Conservation (phyloP, 2,329 filamentous ascomycete species). For the Paecilomyces niveus region DNA sequence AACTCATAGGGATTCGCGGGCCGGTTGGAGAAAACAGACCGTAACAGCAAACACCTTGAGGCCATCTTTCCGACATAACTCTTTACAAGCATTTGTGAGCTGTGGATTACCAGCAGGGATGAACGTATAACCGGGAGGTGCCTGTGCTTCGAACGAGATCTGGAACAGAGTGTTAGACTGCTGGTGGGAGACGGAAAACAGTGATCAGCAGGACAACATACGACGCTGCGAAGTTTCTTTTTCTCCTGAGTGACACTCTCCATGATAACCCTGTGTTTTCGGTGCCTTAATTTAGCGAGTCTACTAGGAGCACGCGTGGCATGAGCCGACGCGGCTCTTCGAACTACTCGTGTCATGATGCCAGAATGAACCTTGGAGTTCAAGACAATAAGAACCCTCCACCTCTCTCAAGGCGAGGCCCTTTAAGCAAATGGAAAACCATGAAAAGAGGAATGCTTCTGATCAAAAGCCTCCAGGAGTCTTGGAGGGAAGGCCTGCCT, state of each 20-base stretch:
- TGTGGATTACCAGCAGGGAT: slow-evolving; percentile 54
- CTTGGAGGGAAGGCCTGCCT: neutral
- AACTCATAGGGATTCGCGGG: neutral
- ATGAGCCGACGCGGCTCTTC: slow-evolving; percentile 25
- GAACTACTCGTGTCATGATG: slow-evolving; percentile 31
- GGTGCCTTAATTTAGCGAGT: slow-evolving; percentile 24
- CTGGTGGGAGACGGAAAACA: neutral
- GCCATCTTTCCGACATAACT: slow-evolving; percentile 49
- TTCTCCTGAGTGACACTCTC: slow-evolving; percentile 54
- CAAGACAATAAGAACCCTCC: neutral
- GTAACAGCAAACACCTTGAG: slow-evolving; percentile 53
- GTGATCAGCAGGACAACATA: slow-evolving; percentile 24
- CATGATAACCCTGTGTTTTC: slow-evolving; percentile 51
- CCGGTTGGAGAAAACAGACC: slow-evolving; percentile 37
- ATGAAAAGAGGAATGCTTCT: neutral
- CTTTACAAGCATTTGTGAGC: slow-evolving; percentile 54
- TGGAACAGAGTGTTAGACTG: slow-evolving; percentile 32
- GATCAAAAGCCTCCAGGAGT: neutral
- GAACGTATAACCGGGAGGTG: slow-evolving; percentile 55
- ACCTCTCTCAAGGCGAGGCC: neutral
- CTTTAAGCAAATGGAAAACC: neutral
- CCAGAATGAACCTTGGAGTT: slow-evolving; percentile 8
- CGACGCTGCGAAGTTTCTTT: slow-evolving; percentile 50
- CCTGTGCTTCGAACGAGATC: slow-evolving; percentile 49
- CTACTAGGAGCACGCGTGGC: slow-evolving; percentile 27